Evolutionary conservation across 441 rosid genomes (phyloP), one percentile per base, ranked within the genome.

Genomic region (Mallotus repandus): DNA sequence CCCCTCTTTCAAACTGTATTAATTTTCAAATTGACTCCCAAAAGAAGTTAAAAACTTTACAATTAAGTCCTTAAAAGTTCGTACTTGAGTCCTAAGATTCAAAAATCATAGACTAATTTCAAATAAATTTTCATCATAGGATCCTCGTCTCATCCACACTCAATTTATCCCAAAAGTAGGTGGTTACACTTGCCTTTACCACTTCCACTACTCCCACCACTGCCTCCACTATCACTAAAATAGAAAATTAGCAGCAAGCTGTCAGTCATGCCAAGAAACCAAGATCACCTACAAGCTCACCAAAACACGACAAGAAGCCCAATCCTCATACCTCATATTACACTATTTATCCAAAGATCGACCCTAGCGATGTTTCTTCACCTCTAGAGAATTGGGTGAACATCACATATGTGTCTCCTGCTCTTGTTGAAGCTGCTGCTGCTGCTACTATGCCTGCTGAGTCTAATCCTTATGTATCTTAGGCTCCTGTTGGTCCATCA

Each of bases 271-370:
- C 54, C 63, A 66, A 52, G 7, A 63, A 48, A 45, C 58, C 72
- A 64, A 29, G 32, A 29, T 29, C 32, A 29, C 32, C 32, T 29
- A 25, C 70, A 61, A 14, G 79, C 41, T 19, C 78, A 15, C 69
- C 84, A 19, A 81, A 81, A 1, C 43, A 83, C 5, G 74, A 65
- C 38, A 56, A 59, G 11, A 32, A 9, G 54, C 43, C 49, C 29
- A 67, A 14, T 14, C 61, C 85, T 73, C 89, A 73, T 65, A 79
- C 94, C 60, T 58, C 95, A 18, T 97, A 94, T 49, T 89, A 92
- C 84, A 90, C 98, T 65, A 95, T 95, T 32, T 94, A 92, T 82
- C 98, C 98, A 21, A 88, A 81, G 81, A 79, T 94, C 71, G 97
- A 90, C 25, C 93, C 97, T 10, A 73, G 78, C 77, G 98, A 92